Base-by-base conservation (phyloP, 2,329 filamentous ascomycete species). In the Podosphaera xanthii region DNA sequence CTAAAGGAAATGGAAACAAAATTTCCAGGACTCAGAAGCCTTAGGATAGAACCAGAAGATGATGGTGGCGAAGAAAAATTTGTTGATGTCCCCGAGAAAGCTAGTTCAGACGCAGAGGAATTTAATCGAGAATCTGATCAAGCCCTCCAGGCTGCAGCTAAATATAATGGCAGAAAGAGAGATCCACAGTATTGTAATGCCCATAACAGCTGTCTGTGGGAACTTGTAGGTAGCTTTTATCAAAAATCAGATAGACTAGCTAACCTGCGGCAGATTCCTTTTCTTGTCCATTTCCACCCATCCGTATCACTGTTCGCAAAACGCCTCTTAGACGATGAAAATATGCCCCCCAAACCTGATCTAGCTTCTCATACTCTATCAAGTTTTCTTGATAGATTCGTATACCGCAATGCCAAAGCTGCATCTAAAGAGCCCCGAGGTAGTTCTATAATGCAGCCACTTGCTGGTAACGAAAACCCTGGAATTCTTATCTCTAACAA, bases 341-440 rank as follows among this genome's bases (percentile, higher is more conserved):
- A 81, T 58, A 82, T 87, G 70, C 83, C 87, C 61, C 81, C 86
- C 62, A 97, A 97, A 71, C 90, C 92, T 0, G 92, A 98, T 66
- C 77, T 96, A 58, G 84, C 86, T 14, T 83, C 88, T 60, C 91
- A 97, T 70, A 92, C 87, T 1, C 78, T 98, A 56, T 92, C 92
- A 67, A 86, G 94, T 70, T 98, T 98, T 76, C 77, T 98, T 60
- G 92, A 98, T 72, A 90, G 94, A 65, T 98, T 98, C 71, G 88
- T 95, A n/a, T 98, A 97, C 77, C 84, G 87, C 65, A 95, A 92
- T 66, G 83, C 91, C 62, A 95, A 95, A 75, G 75, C 82, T 3
- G 78, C 77, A 14, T 70, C 71, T 30, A 76, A 80, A 58, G 71
- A 75, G 38, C 76, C 80, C 36, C 86, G 87, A 63, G 94, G 94